Evolutionary conservation across 2,329 filamentous ascomycete species (phyloP), one percentile per base, ranked within the genome.

Genomic region (Didymella pinodella): DNA sequence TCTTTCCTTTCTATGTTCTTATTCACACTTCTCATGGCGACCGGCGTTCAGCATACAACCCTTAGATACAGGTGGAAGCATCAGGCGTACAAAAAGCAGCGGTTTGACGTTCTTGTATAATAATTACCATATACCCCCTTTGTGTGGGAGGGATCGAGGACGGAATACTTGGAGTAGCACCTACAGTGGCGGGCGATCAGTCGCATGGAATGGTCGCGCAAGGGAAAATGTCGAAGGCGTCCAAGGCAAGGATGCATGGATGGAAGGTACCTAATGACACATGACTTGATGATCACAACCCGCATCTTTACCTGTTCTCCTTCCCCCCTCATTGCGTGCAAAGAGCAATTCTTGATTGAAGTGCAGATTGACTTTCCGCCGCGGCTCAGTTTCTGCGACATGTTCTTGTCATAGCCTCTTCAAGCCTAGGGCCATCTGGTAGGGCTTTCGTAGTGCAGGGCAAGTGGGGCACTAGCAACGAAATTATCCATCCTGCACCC

Each of bases 401-500:
- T 54, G 11, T 54, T 53, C 43, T 41, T 54, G 59, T 59, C 46
- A 54, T 51, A 54, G 40, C 58, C 55, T 22, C 22, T 52, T 65
- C 28, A 20, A 54, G 62, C 31, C 46, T 63, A 62, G 60, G 44
- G 25, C 25, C 28, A 11, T 32, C 32, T 52, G 54, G 54, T 49
- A 48, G 51, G 50, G 57, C 56, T 52, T 52, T 52, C 26, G 56
- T 56, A 58, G 66, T 58, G 62, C 41, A 44, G 64, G 62, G 62
- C 59, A 61, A 34, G 26, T 48, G 43, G 53, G 52, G 29, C 48
- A 18, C 32, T 55, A 55, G 65, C 69, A 67, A 53, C 63, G 68
- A 72, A 74, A 73, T 73, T 72, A 73, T 67, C 65, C 51, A 48
- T 62, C 59, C 44, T 57, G 62, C 54, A 49, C 44, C 44, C 34